Base-by-base conservation (phyloP, 768 basidiomycete species). In the Boletus rubroflammeus region DNA sequence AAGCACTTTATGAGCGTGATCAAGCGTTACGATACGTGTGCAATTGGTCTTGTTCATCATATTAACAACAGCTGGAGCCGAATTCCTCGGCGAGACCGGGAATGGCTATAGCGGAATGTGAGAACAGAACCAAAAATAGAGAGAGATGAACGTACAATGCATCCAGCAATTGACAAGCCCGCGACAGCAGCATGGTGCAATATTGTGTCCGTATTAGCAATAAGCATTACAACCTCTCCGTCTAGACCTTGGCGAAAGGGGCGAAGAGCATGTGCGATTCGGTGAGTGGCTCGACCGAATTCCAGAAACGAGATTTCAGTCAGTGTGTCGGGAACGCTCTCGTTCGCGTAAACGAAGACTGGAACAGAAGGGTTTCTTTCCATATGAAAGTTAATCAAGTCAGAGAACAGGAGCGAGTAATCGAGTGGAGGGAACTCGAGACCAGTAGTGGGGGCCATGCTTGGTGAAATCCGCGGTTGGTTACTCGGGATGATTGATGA, bases 101-200 rank as follows among this genome's bases (percentile, higher is more conserved):
- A 79, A 78, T n/a, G 67, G 58, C 68, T 65, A 38, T 13, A 49
- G 5, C 8, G 14, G 14, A 36, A 38, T 7, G 66, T 59, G 19
- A 73, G 59, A 70, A 57, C 1, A 67, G 57, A 10, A 14, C 15
- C 3, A 28, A 15, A 50, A 67, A 73, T 19, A 70, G 50, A 26
- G 67, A 25, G 3, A 61, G 54, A 39, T 72, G 65, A 0, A 57
- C 66, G 29, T 51, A 71, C 70, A 0, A 68, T 48, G 53, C 68
- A 72, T 19, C 76, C 78, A 6, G 77, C 76, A 9, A 73, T 62
- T 2, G 76, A 63, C 41, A 78, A 67, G 7, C 76, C 75, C 0
- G 41, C 32, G 5, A 70, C 62, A 13, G 67, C 48, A 4, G 71
- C 66, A 41, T 74, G 70, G 43, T 75, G 67, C 14, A 72, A 62